Evolutionary conservation across 495 filamentous ascomycete genomes (phyloP).

Genomic region (Penicillium argentinense): DNA sequence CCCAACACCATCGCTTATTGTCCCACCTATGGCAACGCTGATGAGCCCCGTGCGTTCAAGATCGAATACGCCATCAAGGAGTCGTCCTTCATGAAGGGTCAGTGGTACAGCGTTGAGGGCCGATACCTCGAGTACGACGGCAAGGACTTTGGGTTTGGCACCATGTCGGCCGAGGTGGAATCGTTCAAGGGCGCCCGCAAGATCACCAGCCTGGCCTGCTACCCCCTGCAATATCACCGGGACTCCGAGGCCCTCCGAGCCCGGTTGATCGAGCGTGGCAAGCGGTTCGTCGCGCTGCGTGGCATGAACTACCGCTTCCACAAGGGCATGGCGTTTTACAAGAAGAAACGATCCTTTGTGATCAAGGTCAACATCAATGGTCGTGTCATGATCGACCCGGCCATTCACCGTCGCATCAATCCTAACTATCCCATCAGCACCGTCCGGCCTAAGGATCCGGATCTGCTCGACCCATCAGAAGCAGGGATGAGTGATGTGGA

Average conservation of each 20-base stretch:
- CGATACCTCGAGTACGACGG: constrained; percentile 84
- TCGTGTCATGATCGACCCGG: constrained; percentile 88
- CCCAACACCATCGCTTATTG: constrained; percentile 85
- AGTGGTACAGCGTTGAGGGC: constrained; percentile 81
- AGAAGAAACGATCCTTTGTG: constrained; percentile 70
- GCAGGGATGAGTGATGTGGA: constrained; percentile 42
- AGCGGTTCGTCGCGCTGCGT: constrained; percentile 74
- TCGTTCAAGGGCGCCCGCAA: constrained; percentile 82
- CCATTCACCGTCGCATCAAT: constrained; percentile 81
- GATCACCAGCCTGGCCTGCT: constrained; percentile 75
- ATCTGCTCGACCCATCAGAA: constrained; percentile 59
- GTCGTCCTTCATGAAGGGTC: constrained; percentile 68
- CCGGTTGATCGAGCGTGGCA: constrained; percentile 78
- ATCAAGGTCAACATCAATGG: constrained; percentile 89
- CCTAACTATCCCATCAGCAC: constrained; percentile 85
- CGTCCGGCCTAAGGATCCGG: constrained; percentile 73
- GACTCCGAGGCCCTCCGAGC: constrained; percentile 63
- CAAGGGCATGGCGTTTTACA: constrained; percentile 77
- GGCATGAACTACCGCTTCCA: constrained; percentile 87
- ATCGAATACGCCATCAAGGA: constrained; percentile 78
- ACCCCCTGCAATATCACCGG: constrained; percentile 81
- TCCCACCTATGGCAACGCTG: constrained; percentile 72
- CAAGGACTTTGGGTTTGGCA: constrained; percentile 69
- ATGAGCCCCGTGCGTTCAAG: constrained; percentile 89
- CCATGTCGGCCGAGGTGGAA: constrained; percentile 69